Evolutionary conservation across 768 basidiomycete genomes (phyloP).

Genomic region (Leccinum subtestaceum): DNA sequence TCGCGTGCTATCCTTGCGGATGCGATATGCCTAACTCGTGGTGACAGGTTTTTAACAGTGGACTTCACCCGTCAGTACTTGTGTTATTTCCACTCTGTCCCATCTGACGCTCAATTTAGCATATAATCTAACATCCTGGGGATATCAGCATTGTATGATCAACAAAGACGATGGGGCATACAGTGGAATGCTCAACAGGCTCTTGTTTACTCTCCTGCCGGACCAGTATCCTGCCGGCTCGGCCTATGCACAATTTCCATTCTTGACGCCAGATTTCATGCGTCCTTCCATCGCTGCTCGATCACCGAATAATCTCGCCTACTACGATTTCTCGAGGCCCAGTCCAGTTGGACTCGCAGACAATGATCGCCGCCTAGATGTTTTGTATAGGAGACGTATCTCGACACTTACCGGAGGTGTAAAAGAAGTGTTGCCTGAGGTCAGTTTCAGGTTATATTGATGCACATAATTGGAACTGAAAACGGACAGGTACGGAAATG

Average conservation of each 20-base stretch:
- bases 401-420: conserved; percentile 15
- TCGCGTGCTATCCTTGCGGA: conserved; percentile 79
- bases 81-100: background rate
- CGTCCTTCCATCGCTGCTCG: conserved; percentile 43
- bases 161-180: conserved; percentile 65
- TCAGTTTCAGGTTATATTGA: background rate
- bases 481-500: conserved; percentile 6
- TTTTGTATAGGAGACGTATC: conserved; percentile 19
- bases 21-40: conserved; percentile 70
- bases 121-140: conserved; percentile 76
- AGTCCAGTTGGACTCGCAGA: background rate
- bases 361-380: background rate
- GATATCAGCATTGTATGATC: conserved; percentile 66
- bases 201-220: conserved; percentile 74
- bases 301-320: conserved; percentile 30
- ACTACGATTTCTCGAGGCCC: conserved; percentile 63
- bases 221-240: conserved; percentile 63
- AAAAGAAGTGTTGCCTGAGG: conserved; percentile 5
- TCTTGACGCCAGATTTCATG: conserved; percentile 54
- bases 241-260: conserved; percentile 78
- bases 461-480: background rate
- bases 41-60: conserved; percentile 75
- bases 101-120: conserved; percentile 39
- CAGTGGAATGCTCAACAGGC: conserved; percentile 70
- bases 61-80: conserved; percentile 67